Evolutionary conservation across 2,329 filamentous ascomycete species (phyloP), one percentile per base, ranked within the genome.

Genomic region (Clonostachys sp.): DNA sequence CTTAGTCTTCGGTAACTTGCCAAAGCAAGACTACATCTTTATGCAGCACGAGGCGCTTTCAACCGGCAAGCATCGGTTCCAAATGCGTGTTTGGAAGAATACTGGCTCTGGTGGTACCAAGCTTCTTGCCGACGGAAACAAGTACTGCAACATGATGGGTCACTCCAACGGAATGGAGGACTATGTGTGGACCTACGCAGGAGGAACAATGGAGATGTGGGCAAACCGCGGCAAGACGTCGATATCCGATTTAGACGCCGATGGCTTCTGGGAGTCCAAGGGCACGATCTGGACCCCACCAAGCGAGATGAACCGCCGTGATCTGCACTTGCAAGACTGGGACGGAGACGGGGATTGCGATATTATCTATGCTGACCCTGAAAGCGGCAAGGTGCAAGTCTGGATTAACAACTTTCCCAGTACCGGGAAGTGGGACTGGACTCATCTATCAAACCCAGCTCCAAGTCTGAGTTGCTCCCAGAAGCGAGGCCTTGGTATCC

Each of bases 331-430:
- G 7, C 57, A 53, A 3, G 66, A 70, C 49, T 69, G 62, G 61
- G 58, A 71, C 43, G 62, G 59, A 12, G 65, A 69, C 50, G 65
- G 66, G 1, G 45, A 51, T 3, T 62, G 58, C 44, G 66, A 70
- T 41, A 59, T 67, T 40, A 52, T 67, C 34, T 57, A 48, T 45
- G 55, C 63, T 1, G 51, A 66, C 18, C 57, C 53, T 2, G 48
- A 62, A 9, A 57, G 49, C 13, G 58, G 58, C 18, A 50, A 48
- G 13, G 49, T 62, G 5, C 42, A 57, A n/a, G 52, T 61, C 35
- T 64, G 49, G 48, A 43, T 53, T 34, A 66, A 61, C 50, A 52
- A 54, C 36, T 53, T 35, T 30, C 41, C 30, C 42, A 48, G 36
- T 40, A 18, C 20, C 18, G 7, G 17, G 24, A 30, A 30, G 24